A percentile compares a stretch with the other conserved stretches of the same genome.
Conservation (phyloP, 2,329 filamentous ascomycete genomes). For the Ophiostoma sp. region DNA sequence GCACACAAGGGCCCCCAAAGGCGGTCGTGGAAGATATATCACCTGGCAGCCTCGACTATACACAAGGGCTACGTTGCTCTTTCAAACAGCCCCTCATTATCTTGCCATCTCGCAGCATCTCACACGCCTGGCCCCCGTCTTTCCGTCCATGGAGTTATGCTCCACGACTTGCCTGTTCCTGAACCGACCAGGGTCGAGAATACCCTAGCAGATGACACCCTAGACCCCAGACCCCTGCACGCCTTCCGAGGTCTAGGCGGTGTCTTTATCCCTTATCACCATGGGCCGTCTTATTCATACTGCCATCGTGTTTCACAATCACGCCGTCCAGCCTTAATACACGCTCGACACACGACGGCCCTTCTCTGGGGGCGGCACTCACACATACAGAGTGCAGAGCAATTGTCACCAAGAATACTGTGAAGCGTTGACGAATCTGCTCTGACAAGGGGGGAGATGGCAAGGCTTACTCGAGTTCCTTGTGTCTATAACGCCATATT, state of each 20-base stretch:
- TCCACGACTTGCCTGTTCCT: not conserved
- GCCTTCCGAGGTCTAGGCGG: not conserved
- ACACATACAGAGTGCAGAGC: not conserved
- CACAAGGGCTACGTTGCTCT: slow-evolving; percentile 4
- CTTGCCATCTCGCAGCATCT: slow-evolving; percentile 8
- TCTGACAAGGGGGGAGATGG: slow-evolving; percentile 4
- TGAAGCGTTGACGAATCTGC: not conserved
- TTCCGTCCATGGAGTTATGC: slow-evolving; percentile 8
- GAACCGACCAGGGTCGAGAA: not conserved
- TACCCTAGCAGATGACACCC: too few relatives aligned
- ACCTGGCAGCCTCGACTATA: not conserved
- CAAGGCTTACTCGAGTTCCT: slow-evolving; percentile 2
- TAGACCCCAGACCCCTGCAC: not conserved
- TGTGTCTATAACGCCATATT: not conserved
- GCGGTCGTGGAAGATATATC: not conserved
- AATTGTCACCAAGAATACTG: not conserved
- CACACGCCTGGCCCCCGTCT: not conserved
- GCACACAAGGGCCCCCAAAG: not conserved
- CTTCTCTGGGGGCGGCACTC: not conserved
- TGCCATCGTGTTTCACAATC: not conserved
- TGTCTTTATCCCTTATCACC: not conserved
- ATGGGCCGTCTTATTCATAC: not conserved
- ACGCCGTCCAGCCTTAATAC: slow-evolving; percentile 5
- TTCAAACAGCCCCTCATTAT: not conserved
- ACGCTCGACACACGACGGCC: slow-evolving; percentile 3